Conservation (phyloP, 2,329 filamentous ascomycete species). For the Golovinomyces cichoracearum region DNA sequence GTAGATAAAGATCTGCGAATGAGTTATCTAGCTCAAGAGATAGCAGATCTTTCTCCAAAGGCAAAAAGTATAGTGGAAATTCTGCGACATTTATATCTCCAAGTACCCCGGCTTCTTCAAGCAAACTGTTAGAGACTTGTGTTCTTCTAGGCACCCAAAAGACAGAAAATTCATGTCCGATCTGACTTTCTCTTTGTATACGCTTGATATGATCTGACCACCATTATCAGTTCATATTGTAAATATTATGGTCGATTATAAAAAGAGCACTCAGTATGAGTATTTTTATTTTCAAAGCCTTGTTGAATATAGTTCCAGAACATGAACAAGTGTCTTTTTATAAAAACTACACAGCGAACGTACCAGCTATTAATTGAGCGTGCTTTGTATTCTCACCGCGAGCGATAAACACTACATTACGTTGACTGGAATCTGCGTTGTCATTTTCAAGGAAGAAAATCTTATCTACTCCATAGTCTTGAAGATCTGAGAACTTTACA, state of each 20-base stretch:
- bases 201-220: slow-evolving; percentile 64
- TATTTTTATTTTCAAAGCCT: too few relatives aligned
- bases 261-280: too few relatives aligned
- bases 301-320: too few relatives aligned
- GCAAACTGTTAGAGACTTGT: slow-evolving; percentile 64
- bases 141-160: slow-evolving; percentile 91
- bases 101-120: slow-evolving; percentile 79
- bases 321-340: too few relatives aligned
- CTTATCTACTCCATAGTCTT: slow-evolving; percentile 95
- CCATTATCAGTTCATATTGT: background rate
- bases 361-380: slow-evolving; percentile 71
- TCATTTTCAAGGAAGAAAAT: slow-evolving; percentile 91
- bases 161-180: slow-evolving; percentile 85
- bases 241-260: background rate
- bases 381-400: slow-evolving; percentile 70
- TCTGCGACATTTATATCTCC: slow-evolving; percentile 79
- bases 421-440: slow-evolving; percentile 81
- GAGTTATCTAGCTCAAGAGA: slow-evolving; percentile 74
- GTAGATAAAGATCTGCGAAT: slow-evolving; percentile 66
- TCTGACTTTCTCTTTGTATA: slow-evolving; percentile 63
- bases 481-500: slow-evolving; percentile 80
- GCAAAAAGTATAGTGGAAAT: slow-evolving; percentile 70
- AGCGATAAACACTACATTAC: slow-evolving; percentile 83
- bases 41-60: slow-evolving; percentile 69
- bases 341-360: slow-evolving; percentile 5